Percentiles rank a stretch among this genome's conserved stretches.
Conservation (phyloP, 306 rosid genomes). For the Vigna nakashimae region DNA sequence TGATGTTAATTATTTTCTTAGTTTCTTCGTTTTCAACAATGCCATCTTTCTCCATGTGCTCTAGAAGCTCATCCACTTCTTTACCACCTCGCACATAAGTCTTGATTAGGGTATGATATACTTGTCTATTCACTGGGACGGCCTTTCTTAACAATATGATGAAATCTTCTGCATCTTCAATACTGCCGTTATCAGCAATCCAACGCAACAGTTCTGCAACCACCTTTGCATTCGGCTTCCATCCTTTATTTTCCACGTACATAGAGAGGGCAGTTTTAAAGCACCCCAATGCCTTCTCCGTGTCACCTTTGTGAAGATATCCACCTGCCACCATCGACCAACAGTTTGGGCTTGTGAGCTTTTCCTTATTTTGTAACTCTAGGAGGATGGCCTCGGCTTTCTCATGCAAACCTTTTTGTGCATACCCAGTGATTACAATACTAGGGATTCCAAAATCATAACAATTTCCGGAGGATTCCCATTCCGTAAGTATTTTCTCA, state of each 20-base stretch:
- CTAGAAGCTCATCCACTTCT: constrained; percentile 56
- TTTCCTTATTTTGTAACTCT: constrained; percentile 63
- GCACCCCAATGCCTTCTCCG: constrained; percentile 63
- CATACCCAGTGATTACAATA: constrained; percentile 58
- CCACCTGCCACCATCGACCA: constrained; percentile 71
- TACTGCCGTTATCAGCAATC: constrained; percentile 69
- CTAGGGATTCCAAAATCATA: constrained; percentile 75
- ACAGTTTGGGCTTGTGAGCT: constrained; percentile 58
- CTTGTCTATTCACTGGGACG: constrained; percentile 50
- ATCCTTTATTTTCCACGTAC: constrained; percentile 48
- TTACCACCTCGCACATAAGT: constrained; percentile 60
- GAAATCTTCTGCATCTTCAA: constrained; percentile 67
- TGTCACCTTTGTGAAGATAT: constrained; percentile 59
- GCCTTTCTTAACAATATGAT: constrained; percentile 53
- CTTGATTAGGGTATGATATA: constrained; percentile 68
- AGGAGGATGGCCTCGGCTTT: constrained; percentile 73
- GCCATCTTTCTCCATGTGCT: constrained; percentile 62
- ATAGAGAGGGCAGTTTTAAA: constrained; percentile 60
- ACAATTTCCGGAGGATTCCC: constrained; percentile 81
- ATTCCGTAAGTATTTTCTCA: constrained; percentile 67
- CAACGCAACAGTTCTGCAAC: constrained; percentile 51
- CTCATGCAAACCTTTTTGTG: constrained; percentile 58
- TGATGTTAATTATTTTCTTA: constrained; percentile 49
- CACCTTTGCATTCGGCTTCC: constrained; percentile 64
- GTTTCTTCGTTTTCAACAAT: constrained; percentile 57